A percentile compares a stretch with the other conserved stretches of the same genome.
Conservation (phyloP, 306 rosid species). For the Adenanthera pavonina region DNA sequence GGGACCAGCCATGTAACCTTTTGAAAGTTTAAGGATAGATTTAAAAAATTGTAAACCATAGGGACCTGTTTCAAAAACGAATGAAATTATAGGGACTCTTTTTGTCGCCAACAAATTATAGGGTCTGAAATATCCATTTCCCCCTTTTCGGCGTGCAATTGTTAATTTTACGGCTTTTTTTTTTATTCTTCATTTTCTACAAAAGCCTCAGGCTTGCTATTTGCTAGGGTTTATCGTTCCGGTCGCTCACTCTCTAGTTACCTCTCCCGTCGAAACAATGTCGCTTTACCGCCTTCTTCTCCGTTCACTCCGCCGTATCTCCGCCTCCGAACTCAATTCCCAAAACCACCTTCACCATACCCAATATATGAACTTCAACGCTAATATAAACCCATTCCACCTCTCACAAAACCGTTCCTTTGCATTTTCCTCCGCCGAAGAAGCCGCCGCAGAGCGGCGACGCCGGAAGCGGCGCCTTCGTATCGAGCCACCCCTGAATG, state of each 20-base stretch:
- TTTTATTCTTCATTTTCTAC: background rate
- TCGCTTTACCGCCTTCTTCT: slow-evolving; percentile 64
- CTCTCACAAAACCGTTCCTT: slow-evolving; percentile 56
- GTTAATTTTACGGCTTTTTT: too few species aligned
- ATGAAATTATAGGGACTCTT: too few species aligned
- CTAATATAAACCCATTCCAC: background rate
- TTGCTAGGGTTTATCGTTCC: slow-evolving; percentile 17
- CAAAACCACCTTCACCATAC: slow-evolving; percentile 29
- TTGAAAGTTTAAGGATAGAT: too few species aligned
- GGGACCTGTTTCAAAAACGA: too few species aligned
- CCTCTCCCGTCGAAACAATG: slow-evolving; percentile 42
- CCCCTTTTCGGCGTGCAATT: too few species aligned
- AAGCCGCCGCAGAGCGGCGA: slow-evolving; percentile 94
- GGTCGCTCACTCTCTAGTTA: background rate
- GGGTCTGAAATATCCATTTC: too few species aligned
- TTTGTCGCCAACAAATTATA: too few species aligned
- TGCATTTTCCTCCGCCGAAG: slow-evolving; percentile 91
- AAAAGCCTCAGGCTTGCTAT: background rate
- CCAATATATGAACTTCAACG: background rate
- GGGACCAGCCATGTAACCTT: too few species aligned
- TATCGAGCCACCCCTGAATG: slow-evolving; percentile 89
- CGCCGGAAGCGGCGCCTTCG: slow-evolving; percentile 89
- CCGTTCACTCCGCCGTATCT: slow-evolving; percentile 60
- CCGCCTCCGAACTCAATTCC: slow-evolving; percentile 8
- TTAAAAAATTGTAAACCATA: too few species aligned